Percentiles rank a stretch among this genome's conserved stretches.
Evolutionary conservation across 495 filamentous ascomycete species (phyloP).

Genomic region (Thozetella sp.): DNA sequence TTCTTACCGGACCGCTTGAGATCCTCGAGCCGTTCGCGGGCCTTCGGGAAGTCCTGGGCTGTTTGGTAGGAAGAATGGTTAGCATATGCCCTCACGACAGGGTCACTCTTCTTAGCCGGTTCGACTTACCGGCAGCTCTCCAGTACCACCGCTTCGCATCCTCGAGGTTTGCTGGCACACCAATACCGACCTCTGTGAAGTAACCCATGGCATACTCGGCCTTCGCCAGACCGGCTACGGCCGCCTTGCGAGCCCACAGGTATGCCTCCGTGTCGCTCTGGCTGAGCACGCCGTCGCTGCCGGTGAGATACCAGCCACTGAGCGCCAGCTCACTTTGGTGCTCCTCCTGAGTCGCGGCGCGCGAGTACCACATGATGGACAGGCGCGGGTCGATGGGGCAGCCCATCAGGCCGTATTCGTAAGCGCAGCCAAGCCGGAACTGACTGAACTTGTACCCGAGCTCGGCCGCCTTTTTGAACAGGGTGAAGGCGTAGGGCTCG

Average conservation of each 20-base stretch:
- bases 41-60: slow-evolving; percentile 96
- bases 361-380: slow-evolving; percentile 91
- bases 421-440: slow-evolving; percentile 83
- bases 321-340: slow-evolving; percentile 92
- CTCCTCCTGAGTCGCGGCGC: slow-evolving; percentile 90
- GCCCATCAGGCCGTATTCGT: slow-evolving; percentile 87
- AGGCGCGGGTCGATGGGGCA: slow-evolving; percentile 78
- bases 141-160: slow-evolving; percentile 99
- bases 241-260: slow-evolving; percentile 94
- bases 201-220: slow-evolving; percentile 98
- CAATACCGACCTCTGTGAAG: slow-evolving; percentile 94
- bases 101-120: background rate
- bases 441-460: slow-evolving; percentile 95
- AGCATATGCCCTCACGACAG: too few species aligned
- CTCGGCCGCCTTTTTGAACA: slow-evolving; percentile 87
- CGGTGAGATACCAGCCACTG: slow-evolving; percentile 95
- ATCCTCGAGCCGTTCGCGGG: slow-evolving; percentile 88
- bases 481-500: slow-evolving; percentile 71
- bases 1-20: slow-evolving; percentile 79
- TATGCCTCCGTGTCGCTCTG: slow-evolving; percentile 97
- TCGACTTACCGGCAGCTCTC: slow-evolving; percentile 87
- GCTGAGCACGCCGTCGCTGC: slow-evolving; percentile 81
- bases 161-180: slow-evolving; percentile 81
- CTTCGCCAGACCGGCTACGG: slow-evolving; percentile 80
- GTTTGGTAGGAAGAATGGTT: slow-evolving; percentile 20